Evolutionary conservation across 768 basidiomycete genomes (phyloP).

Genomic region (Boletus rufocinnamomeus): DNA sequence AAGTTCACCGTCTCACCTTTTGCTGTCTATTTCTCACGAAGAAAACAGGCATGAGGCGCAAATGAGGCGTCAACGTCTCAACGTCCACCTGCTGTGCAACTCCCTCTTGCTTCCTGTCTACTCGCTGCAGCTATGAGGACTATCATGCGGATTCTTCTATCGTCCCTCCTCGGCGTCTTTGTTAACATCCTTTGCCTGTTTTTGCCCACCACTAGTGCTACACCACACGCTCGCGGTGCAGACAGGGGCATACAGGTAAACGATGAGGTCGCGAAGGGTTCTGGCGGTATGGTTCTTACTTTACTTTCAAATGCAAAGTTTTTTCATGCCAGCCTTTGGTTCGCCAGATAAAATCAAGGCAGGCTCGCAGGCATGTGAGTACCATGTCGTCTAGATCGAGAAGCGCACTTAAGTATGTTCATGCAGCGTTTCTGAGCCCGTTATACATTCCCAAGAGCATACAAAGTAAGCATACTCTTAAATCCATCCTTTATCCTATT

Average conservation of each 20-base stretch:
- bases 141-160: background rate
- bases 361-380: background rate
- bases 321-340: background rate
- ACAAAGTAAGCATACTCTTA: background rate
- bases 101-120: background rate
- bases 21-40: no score
- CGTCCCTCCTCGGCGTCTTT: background rate
- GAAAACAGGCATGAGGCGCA: no score
- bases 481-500: background rate
- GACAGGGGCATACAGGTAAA: background rate
- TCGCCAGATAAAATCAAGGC: background rate
- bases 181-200: background rate
- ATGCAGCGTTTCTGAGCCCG: no score
- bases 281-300: background rate
- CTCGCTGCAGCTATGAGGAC: background rate
- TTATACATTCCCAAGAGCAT: no score
- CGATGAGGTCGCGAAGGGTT: no score
- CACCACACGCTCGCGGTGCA: background rate
- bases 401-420: background rate
- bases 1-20: no score
- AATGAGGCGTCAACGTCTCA: no score
- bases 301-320: background rate
- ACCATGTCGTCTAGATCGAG: background rate
- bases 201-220: background rate
- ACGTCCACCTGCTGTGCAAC: no score